Evolutionary conservation across 2,329 filamentous ascomycete species (phyloP).

Genomic region (Magnaporthiopsis incrustans): DNA sequence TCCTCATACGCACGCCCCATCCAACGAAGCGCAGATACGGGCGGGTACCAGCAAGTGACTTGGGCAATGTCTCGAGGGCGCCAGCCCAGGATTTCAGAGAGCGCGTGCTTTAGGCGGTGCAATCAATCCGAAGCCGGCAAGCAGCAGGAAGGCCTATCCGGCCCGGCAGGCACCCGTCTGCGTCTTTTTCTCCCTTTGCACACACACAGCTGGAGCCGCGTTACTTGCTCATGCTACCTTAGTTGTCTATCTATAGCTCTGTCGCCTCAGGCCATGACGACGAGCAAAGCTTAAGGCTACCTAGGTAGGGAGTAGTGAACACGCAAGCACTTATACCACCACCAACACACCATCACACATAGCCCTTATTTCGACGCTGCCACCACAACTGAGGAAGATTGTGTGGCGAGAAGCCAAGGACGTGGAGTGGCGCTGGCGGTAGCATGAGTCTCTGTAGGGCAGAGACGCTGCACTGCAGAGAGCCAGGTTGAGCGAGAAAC

Average conservation of each 20-base stretch:
- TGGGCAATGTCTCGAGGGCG: background rate
- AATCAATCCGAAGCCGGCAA: background rate
- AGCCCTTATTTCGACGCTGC: too few relatives aligned
- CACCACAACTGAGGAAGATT: background rate
- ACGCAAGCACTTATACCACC: too few relatives aligned
- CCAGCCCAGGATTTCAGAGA: background rate
- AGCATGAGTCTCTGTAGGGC: background rate
- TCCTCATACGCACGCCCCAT: background rate
- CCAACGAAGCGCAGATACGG: background rate
- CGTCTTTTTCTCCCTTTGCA: background rate
- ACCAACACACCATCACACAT: too few relatives aligned
- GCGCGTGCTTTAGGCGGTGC: background rate
- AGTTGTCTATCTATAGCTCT: too few relatives aligned
- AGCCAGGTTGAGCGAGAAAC: background rate
- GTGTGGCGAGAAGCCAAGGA: background rate
- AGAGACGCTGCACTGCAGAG: background rate
- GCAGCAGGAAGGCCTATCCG: background rate
- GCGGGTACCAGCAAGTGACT: background rate
- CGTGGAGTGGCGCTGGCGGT: background rate
- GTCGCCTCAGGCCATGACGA: too few relatives aligned
- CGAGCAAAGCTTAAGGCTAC: too few relatives aligned
- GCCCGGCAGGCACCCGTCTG: background rate
- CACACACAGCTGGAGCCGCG: too few relatives aligned
- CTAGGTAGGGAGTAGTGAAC: too few relatives aligned
- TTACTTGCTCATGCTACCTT: too few relatives aligned